Evolutionary conservation across 495 filamentous ascomycete species (phyloP).

Genomic region (Neurospora discreta): DNA sequence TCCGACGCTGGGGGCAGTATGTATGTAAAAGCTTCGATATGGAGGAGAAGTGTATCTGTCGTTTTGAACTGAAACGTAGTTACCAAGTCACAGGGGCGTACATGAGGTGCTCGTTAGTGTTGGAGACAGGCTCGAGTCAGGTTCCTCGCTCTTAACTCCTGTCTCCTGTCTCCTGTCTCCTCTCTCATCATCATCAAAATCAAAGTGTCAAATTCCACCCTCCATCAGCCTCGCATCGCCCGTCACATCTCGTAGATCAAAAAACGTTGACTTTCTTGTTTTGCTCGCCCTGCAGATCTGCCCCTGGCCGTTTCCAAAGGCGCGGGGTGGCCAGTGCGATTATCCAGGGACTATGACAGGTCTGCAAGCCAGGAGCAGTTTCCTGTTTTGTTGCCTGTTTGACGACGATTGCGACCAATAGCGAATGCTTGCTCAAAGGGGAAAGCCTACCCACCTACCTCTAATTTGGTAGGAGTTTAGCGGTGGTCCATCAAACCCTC

Average conservation of each 20-base stretch:
- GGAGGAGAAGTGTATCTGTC: neutral
- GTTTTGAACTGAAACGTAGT: neutral
- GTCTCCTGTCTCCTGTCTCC: neutral
- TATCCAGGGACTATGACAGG: neutral
- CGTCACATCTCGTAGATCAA: neutral
- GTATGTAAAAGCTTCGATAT: neutral
- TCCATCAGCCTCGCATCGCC: neutral
- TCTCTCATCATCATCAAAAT: neutral
- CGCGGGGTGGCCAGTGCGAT: neutral
- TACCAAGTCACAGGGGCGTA: neutral
- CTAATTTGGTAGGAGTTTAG: neutral
- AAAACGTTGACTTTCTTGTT: neutral
- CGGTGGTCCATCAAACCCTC: neutral
- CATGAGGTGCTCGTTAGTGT: neutral
- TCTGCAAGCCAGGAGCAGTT: neutral
- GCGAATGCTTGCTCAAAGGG: neutral
- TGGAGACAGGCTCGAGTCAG: neutral
- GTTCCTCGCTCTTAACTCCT: no score
- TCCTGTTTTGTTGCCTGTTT: neutral
- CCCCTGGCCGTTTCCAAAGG: neutral
- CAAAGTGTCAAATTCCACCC: neutral
- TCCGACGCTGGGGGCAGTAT: neutral
- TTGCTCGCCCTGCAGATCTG: neutral
- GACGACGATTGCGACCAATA: neutral
- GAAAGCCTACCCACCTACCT: no score